Conservation (phyloP, 2,329 filamentous ascomycete species). For the Clonostachys rhizophaga region DNA sequence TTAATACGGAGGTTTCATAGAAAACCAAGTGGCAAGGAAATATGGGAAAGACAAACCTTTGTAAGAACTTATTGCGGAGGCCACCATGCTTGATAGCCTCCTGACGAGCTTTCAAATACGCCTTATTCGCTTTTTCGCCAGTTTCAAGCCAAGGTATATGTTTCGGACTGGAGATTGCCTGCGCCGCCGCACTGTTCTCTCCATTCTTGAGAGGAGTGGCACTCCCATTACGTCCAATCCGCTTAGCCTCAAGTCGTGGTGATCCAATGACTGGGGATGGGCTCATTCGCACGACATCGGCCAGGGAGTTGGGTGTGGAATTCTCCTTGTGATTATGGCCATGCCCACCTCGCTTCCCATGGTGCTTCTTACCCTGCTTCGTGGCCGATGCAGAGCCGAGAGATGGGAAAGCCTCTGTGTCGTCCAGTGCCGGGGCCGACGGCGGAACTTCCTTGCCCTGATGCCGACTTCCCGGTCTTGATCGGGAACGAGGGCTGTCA, state of each 20-base stretch:
- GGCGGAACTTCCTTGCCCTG: conserved; percentile 48
- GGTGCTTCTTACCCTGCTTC: conserved; percentile 84
- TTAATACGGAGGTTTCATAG: background rate
- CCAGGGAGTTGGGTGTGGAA: conserved; percentile 69
- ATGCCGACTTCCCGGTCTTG: conserved; percentile 80
- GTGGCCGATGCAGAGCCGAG: conserved; percentile 66
- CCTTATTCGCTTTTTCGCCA: conserved; percentile 83
- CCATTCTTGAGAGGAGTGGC: conserved; percentile 59
- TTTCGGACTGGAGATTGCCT: conserved; percentile 81
- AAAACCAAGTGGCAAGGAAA: background rate
- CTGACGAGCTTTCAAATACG: conserved; percentile 89
- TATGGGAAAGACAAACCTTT: conserved; percentile 57
- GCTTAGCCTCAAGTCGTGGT: conserved; percentile 56
- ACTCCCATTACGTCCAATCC: conserved; percentile 58
- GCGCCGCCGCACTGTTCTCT: conserved; percentile 76
- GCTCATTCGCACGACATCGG: conserved; percentile 93
- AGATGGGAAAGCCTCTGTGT: conserved; percentile 92
- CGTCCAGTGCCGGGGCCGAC: conserved; percentile 75
- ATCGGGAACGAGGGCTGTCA: conserved; percentile 67
- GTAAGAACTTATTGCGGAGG: conserved; percentile 92
- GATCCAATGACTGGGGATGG: conserved; percentile 70
- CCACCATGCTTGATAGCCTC: conserved; percentile 98
- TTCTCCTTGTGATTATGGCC: conserved; percentile 67
- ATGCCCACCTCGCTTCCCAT: conserved; percentile 85
- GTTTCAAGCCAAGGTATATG: conserved; percentile 97